A percentile compares a stretch with the other conserved stretches of the same genome.
These are phyloP conservation scores for Cyberlindnera veronae DNA, from an alignment of 805 yeast genomes.

Conservation along the genomic window DNA sequence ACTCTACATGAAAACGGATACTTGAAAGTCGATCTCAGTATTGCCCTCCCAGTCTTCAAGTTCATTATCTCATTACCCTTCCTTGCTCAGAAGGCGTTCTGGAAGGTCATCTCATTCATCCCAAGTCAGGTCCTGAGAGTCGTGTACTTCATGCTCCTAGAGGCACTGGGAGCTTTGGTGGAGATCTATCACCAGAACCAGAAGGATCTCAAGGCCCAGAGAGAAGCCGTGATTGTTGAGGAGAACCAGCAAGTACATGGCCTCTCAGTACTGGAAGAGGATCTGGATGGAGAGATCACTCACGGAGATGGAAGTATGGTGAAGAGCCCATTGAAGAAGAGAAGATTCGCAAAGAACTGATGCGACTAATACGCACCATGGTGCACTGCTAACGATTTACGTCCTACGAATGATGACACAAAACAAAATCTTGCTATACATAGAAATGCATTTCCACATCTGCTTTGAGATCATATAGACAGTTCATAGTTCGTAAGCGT, in stretches of 20 bases:
- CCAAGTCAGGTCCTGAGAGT: slow-evolving; percentile 14
- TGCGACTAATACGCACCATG: too few relatives aligned
- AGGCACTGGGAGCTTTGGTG: slow-evolving; percentile 12
- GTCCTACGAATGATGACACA: slow-evolving; percentile 2
- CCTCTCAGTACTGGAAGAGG: neutral
- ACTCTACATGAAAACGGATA: slow-evolving; percentile 5
- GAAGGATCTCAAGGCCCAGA: neutral
- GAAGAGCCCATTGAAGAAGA: slow-evolving; percentile 4
- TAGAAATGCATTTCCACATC: too few relatives aligned
- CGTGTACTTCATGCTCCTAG: slow-evolving; percentile 8
- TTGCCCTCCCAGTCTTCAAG: slow-evolving; percentile 5
- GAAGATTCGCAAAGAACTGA: neutral
- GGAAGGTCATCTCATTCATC: slow-evolving; percentile 14
- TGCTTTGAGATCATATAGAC: too few relatives aligned
- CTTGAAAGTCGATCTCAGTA: slow-evolving; percentile 6
- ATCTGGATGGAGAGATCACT: neutral
- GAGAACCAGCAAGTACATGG: neutral
- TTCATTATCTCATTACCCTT: slow-evolving; percentile 9
- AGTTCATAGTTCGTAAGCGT: too few relatives aligned
- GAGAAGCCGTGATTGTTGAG: neutral
- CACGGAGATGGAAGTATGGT: neutral
- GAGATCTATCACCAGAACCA: slow-evolving; percentile 8
- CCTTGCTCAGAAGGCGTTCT: slow-evolving; percentile 8
- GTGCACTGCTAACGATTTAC: neutral
- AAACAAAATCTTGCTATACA: too few relatives aligned